Evolutionary conservation across 2,329 filamentous ascomycete species (phyloP), one percentile per base, ranked within the genome.

Genomic region (Epicoccum nigrum): DNA sequence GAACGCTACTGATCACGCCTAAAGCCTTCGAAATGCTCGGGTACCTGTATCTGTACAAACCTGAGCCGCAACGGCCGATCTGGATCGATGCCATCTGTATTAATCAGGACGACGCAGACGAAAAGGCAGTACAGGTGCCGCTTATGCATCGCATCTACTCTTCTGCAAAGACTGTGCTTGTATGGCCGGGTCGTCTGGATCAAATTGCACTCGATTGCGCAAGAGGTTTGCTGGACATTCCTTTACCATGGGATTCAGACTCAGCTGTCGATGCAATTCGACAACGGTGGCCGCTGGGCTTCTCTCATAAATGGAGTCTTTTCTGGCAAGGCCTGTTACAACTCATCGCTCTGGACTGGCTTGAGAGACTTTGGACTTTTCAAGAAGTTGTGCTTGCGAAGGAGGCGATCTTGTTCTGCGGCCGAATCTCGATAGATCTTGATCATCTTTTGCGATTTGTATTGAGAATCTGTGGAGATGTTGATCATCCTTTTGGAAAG

Each of bases 41-140:
- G 3, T 32, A 48, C 13, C 20, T 48, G 3, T 35, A 41, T 13
- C 23, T 45, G 1, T 45, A 25, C 30, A 34, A 25, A 9, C 44
- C 37, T 1, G 12, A 43, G 5, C 23, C 23, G 4, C 6, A 34
- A 0, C 17, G 13, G 4, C 44, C 23, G 1, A 15, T 55, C 0
- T 52, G 41, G 48, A 35, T 55, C 2, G 53, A 55, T 17, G 44
- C 48, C 6, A 41, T 51, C 7, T 51, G 40, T 15, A 45, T 50
- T 27, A 30, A 34, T 4, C 48, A 56, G n/a, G 9, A 15, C 0
- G n/a, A 53, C 15, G 1, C 17, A 0, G 33, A 35, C 8, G 53
- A 56, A 31, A 52, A 52, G 16, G 40, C 44, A 8, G 19, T 40
- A 2, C 48, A 56, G 5, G 40, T 52, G 1, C 45, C 32, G 5